Evolutionary conservation across 306 rosid species (phyloP).

Genomic region (Pterocarpus macrocarpus): DNA sequence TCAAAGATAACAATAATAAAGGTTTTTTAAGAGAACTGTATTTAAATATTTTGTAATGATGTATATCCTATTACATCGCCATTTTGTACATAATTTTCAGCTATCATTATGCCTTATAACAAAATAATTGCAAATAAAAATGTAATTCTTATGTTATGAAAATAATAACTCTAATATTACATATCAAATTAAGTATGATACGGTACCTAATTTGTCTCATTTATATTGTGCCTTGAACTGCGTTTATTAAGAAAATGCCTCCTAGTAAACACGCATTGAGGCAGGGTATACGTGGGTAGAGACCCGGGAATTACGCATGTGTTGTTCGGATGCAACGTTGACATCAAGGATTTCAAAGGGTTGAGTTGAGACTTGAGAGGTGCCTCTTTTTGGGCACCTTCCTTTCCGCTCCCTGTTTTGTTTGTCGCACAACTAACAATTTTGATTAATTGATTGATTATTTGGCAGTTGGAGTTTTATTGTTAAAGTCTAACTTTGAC

Average conservation of each 20-base stretch:
- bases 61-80: neutral
- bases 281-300: slow-evolving; percentile 1
- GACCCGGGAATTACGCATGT: slow-evolving; percentile 33
- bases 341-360: neutral
- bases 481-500: slow-evolving; percentile 17
- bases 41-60: neutral
- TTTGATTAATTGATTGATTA: neutral
- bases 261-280: neutral
- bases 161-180: neutral
- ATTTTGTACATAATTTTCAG: neutral
- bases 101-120: neutral
- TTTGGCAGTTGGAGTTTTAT: neutral
- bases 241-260: neutral
- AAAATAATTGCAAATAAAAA: neutral
- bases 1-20: neutral
- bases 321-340: neutral
- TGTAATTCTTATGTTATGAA: neutral
- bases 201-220: neutral
- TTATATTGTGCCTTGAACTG: too few relatives aligned
- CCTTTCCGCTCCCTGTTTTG: neutral
- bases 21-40: neutral
- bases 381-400: neutral
- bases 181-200: neutral
- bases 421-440: neutral
- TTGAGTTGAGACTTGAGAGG: neutral